Evolutionary conservation across 306 rosid species (phyloP), one percentile per base, ranked within the genome.

Genomic region (Malus asiatica): DNA sequence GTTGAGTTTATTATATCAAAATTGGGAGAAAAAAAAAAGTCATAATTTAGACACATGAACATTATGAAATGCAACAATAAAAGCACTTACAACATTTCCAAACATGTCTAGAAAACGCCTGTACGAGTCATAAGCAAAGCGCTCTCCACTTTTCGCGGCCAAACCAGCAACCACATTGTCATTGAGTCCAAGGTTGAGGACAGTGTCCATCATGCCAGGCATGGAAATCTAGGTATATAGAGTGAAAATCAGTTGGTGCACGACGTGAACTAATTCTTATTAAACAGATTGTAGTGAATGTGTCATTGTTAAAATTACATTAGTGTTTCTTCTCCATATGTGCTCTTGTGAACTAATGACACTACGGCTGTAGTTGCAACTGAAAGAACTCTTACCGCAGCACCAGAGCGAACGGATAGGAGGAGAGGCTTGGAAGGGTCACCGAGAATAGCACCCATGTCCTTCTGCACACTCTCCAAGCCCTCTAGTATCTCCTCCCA

Each of bases 181-280:
- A 80, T 92, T 92, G 62, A 95, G 79, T 77, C 99, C 99, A 68
- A 95, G 97, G 88, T 95, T 95, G 86, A 95, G 99, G 81, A 95
- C 93, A 27, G 97, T 95, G 87, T 95, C 99, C 99, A 92, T 95
- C 97, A 92, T 95, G 71, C 99, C 99, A 66, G 97, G 99, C 99
- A 95, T 95, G 68, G 99, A 95, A 82, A 95, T 87, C 97, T 95
- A 68, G 53, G 70, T 51, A 27, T 20, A 58, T 0, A 76, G 71
- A 70, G 57, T 27, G 33, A 52, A 76, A 66, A 58, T 77, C 67
- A 63, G 63, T 66, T 66, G 11, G 67, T 64, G 35, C 11, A 46
- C 1, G 18, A 14, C 45, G 8, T 63, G 8, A 14, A 63, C 20
- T 7, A 18, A 3, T 30, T 64, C 3, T 64, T 8, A 9, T 3